Evolutionary conservation across 768 basidiomycete genomes (phyloP), one percentile per base, ranked within the genome.

Genomic region (Leucosporidium yakuticum): DNA sequence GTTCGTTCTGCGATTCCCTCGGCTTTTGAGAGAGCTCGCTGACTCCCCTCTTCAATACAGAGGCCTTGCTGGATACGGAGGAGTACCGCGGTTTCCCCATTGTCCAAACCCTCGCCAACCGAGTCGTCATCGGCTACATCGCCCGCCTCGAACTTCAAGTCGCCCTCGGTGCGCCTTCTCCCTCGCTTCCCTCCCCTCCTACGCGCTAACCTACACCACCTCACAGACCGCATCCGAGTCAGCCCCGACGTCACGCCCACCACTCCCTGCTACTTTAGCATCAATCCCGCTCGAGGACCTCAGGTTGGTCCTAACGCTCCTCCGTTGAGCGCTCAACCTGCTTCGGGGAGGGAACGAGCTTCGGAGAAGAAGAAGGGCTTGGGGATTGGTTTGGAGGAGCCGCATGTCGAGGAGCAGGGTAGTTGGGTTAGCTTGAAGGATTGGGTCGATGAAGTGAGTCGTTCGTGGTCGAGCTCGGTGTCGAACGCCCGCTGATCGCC

Each of bases 111-210:
- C 8, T 15, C 4, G 48, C 53, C 20, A 54, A 63, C 11, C 12
- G 84, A 83, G 31, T 75, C 82, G 74, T 97, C 82, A 82, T 91
- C 31, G 96, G 96, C 8, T 93, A 94, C 77, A 88, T 98, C 65
- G 90, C 91, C 0, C 84, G 87, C 25, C 92, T 87, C 71, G 95
- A 99, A 78, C 84, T 99, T 17, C 89, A 93, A 73, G 90, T 95
- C 77, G 93, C 91, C 8, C 80, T 99, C 6, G 84, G 73, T 74
- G 12, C 21, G 72, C 58, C 12, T 6, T 2, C 21, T 23, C 31
- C 23, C 27, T 4, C 15, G 14, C 23, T 19, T 23, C 23, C 14
- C 21, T 29, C 19, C 14, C 39, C 15, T 50, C 47, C 34, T 51
- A 6, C 6, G 25, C 2, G 32, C 9, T 53, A 23, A 31, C 29